Base-by-base conservation (phyloP, 2,329 filamentous ascomycete species). In the Bipolaris gigantea region DNA sequence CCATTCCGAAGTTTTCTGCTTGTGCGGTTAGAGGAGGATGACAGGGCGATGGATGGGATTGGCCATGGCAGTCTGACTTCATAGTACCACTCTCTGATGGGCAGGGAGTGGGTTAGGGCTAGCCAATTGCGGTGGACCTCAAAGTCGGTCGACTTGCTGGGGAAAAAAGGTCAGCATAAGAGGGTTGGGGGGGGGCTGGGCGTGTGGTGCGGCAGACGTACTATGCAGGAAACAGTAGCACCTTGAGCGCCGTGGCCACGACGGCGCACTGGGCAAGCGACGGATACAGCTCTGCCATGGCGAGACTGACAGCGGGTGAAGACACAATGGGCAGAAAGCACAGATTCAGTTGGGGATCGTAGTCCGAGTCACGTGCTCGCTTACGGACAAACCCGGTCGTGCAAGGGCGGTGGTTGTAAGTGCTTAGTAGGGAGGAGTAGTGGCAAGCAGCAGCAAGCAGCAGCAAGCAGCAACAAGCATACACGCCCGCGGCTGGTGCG, bases 101-200 rank as follows among this genome's bases (percentile, higher is more conserved):
- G 90, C 18, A 97, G 82, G 57, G 89, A 96, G 76, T 96, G 83
- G 4, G 94, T 97, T 65, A 97, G 91, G 60, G 94, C 94, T 36
- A 99, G 86, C 94, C 94, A 99, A 80, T 99, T 99, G 62, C 94
- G 88, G 77, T 99, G 94, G 50, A 99, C 94, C 76, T 99, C 94
- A 69, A 99, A 99, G 75, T 99, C 94, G 65, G 94, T 99, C 5
- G 94, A 99, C 81, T 96, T 97, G 81, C 92, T 97, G 75, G 54
- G 51, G 40, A 48, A 48, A 60, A 61, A 56, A 50, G 54, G 65
- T 73, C 59, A 72, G 66, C 56, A 57, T 53, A 41, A 55, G 19
- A 38, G 44, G 34, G 27, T 50, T 21, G 25, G 23, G 39, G 7
- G 39, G 7, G 27, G 49, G 34, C 43, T 44, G n/a, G 39, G 15